Evolutionary conservation across 1,284 basidiomycete genomes (phyloP).

Genomic region (Waitea zeae): DNA sequence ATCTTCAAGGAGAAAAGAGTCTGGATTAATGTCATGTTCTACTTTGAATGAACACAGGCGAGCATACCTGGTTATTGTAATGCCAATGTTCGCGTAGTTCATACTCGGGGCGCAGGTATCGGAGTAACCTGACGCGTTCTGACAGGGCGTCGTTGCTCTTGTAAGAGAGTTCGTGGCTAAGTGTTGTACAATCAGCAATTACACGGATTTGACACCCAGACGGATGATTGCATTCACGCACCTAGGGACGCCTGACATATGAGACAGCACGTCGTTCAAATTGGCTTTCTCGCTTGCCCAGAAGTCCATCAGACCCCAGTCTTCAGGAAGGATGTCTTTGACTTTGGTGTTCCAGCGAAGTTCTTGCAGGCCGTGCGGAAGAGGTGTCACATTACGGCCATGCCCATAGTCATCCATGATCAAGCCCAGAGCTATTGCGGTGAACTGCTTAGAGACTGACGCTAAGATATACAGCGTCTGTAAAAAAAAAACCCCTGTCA

Average conservation of each 20-base stretch:
- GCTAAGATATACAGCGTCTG: conserved; percentile 19
- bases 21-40: too few relatives aligned
- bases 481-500: not conserved
- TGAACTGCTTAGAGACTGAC: conserved; percentile 20
- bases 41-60: too few relatives aligned
- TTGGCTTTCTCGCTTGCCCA: conserved; percentile 16
- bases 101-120: too few relatives aligned
- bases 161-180: too few relatives aligned
- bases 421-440: conserved; percentile 17
- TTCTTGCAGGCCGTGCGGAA: conserved; percentile 13
- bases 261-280: conserved; percentile 17
- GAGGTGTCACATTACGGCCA: conserved; percentile 15
- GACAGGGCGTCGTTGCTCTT: too few relatives aligned
- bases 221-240: too few relatives aligned
- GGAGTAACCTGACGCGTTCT: too few relatives aligned
- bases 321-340: conserved; percentile 15
- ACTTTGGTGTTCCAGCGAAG: conserved; percentile 18
- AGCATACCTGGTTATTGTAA: too few relatives aligned
- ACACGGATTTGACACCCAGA: too few relatives aligned
- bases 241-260: conserved; percentile 19
- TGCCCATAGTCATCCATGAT: conserved; percentile 18
- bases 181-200: too few relatives aligned
- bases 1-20: too few relatives aligned
- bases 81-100: too few relatives aligned
- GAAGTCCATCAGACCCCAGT: conserved; percentile 17